These are phyloP conservation scores for Phytophthora multivora DNA, from an alignment of 352 stramenopile genomes.

Conservation along the genomic window DNA sequence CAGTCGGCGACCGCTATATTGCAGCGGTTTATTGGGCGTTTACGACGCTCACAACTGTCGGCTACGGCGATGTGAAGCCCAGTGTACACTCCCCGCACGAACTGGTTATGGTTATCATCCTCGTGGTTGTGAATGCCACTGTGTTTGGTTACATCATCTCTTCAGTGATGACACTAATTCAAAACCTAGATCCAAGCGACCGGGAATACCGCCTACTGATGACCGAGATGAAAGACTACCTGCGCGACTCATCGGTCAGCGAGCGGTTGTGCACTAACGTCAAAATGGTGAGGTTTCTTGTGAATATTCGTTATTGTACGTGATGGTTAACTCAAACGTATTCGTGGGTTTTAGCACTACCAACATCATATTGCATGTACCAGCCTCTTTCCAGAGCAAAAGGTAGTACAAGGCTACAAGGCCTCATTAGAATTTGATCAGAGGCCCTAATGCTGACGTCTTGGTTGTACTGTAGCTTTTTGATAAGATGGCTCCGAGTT, in stretches of 20 bases:
- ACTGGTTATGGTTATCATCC: constrained; percentile 67
- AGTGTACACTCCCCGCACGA: constrained; percentile 79
- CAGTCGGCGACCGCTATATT: constrained; percentile 70
- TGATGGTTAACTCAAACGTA: not conserved
- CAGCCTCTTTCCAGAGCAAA: constrained; percentile 82
- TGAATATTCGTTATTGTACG: too few species aligned
- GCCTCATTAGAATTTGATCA: too few species aligned
- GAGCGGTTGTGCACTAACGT: constrained; percentile 65
- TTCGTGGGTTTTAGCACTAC: constrained; percentile 58
- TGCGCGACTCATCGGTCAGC: constrained; percentile 67
- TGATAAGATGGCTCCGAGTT: constrained; percentile 75
- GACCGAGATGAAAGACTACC: constrained; percentile 89
- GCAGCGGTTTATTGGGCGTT: constrained; percentile 90
- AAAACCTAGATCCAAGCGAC: constrained; percentile 76
- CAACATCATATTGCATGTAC: constrained; percentile 69
- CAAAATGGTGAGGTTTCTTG: constrained; percentile 45
- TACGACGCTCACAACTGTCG: constrained; percentile 91
- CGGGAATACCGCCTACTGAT: constrained; percentile 77
- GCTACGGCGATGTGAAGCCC: constrained; percentile 82
- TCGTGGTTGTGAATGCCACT: constrained; percentile 83
- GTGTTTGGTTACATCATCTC: constrained; percentile 86
- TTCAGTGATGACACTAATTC: constrained; percentile 82
- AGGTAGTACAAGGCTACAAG: constrained; percentile 56
- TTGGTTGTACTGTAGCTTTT: constrained; percentile 57
- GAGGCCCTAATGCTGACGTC: not conserved